Evolutionary conservation across 192 early-diverging fungal species (phyloP), one percentile per base, ranked within the genome.

Genomic region (Oehlia diaphana): DNA sequence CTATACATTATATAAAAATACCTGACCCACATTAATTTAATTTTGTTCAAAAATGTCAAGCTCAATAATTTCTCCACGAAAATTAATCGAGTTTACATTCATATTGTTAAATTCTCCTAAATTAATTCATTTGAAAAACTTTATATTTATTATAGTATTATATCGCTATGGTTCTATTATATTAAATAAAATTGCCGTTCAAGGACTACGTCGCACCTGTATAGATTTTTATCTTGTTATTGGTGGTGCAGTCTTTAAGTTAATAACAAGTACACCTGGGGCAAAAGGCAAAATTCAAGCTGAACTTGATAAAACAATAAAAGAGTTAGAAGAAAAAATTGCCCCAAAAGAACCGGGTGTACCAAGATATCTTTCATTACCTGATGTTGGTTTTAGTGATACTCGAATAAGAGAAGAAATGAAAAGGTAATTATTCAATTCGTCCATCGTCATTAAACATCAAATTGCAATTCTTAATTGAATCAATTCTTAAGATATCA

Each of bases 241-340:
- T 63, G 13, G 7, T 73, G 21, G 72, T 28, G 21, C 58, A 69
- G 12, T 44, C 79, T 71, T 82, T 72, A 58, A 33, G 37, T 44
- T 50, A n/a, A 66, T 75, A 47, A 62, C 3, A 1, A 84, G 80
- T 77, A 19, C 89, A 4, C 88, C 89, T 9, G 81, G 82, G 31
- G 88, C 94, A 0, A 88, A 92, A 81, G 78, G 83, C 5, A 87
- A 91, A 31, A 88, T 99, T 74, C 86, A 95, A 74, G 84, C 83
- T 7, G 93, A 96, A 81, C 88, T 99, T 66, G 88, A 85, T 80
- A 96, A 95, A 87, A 87, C 87, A 21, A 86, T 96, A 72, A 86
- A 84, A 70, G 91, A 92, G n/a, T 92, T 99, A 64, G 93, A 97
- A 79, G 88, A 93, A 42, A 90, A 90, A 81, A 91, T 97, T 80